Evolutionary conservation across 2,329 filamentous ascomycete species (phyloP).

Genomic region (Neonectria hederae): DNA sequence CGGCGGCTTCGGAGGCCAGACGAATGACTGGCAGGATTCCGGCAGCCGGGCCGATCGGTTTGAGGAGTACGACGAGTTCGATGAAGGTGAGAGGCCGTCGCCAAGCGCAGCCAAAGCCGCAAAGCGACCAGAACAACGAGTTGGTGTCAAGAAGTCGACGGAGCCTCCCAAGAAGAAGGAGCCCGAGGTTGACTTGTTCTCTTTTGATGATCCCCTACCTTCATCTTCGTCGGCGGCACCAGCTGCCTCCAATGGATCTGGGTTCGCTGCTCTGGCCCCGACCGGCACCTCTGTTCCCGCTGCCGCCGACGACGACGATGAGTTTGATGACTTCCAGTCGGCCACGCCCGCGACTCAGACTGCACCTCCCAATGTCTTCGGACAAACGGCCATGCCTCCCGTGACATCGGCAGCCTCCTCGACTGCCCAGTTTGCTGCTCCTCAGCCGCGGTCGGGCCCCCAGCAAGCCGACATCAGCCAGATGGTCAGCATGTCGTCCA

Average conservation of each 20-base stretch:
- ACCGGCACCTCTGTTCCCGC: conserved; percentile 33
- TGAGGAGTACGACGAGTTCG: conserved; percentile 97
- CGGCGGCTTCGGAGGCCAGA: conserved; percentile 87
- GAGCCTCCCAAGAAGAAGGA: conserved; percentile 82
- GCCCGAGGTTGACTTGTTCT: conserved; percentile 92
- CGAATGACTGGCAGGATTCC: conserved; percentile 73
- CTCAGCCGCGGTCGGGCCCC: conserved; percentile 84
- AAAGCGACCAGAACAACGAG: conserved; percentile 47
- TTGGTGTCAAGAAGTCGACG: conserved; percentile 54
- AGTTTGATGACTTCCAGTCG: conserved; percentile 98
- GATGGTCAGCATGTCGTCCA: conserved; percentile 81
- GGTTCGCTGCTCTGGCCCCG: conserved; percentile 56
- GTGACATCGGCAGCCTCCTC: conserved; percentile 62
- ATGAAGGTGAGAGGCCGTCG: conserved; percentile 71
- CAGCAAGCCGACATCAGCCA: conserved; percentile 83
- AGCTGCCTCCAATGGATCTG: conserved; percentile 57
- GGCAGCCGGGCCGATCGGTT: conserved; percentile 76
- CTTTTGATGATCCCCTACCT: conserved; percentile 81
- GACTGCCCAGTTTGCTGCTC: conserved; percentile 77
- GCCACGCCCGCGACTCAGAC: conserved; percentile 70
- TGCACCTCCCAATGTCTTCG: conserved; percentile 48
- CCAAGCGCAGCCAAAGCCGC: conserved; percentile 58
- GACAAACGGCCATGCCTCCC: conserved; percentile 56
- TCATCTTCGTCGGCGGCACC: conserved; percentile 56
- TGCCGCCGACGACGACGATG: conserved; percentile 77